A percentile compares a stretch with the other conserved stretches of the same genome.
These are phyloP conservation scores for Blastocystis sp. DNA, from an alignment of 352 stramenopile species.

Conservation along the genomic window DNA sequence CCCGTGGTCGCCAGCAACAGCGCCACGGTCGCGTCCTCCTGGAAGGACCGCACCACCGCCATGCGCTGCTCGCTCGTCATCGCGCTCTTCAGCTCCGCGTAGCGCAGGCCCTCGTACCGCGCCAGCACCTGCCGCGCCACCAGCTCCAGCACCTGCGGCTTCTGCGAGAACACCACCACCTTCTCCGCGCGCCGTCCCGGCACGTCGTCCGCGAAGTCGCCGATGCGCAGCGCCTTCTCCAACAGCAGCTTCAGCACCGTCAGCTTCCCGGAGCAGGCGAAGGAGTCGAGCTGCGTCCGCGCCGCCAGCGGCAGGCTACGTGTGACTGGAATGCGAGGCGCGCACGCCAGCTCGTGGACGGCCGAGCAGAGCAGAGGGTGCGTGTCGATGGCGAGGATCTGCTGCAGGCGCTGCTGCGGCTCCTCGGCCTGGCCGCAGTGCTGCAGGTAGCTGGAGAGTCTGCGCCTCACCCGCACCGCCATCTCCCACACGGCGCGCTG, in stretches of 20 bases:
- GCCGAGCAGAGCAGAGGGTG: conserved; percentile 8
- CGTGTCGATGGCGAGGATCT: conserved; percentile 29
- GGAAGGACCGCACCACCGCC: conserved; percentile 22
- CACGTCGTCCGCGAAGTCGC: conserved; percentile 2
- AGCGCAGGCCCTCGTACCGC: conserved; percentile 20
- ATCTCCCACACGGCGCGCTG: conserved; percentile 21
- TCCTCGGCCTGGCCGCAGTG: not conserved
- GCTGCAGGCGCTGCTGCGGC: not conserved
- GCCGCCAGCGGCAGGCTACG: conserved; percentile 2
- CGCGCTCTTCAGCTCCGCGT: not conserved
- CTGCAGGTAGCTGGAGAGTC: not conserved
- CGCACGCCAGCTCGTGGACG: not conserved
- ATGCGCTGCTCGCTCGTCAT: conserved; percentile 26
- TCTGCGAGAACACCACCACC: conserved; percentile 49
- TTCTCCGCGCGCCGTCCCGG: not conserved
- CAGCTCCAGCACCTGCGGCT: conserved; percentile 27
- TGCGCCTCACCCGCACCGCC: not conserved
- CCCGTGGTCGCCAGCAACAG: conserved; percentile 49
- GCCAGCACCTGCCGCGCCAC: not conserved
- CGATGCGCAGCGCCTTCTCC: conserved; percentile 37
- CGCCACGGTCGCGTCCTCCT: not conserved
- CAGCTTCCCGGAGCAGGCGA: conserved; percentile 41
- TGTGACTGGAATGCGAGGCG: not conserved
- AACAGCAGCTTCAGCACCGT: conserved; percentile 40
- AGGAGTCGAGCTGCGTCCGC: not conserved